Evolutionary conservation across 805 yeast genomes (phyloP), one percentile per base, ranked within the genome.

Genomic region (Myxozyma udenii): DNA sequence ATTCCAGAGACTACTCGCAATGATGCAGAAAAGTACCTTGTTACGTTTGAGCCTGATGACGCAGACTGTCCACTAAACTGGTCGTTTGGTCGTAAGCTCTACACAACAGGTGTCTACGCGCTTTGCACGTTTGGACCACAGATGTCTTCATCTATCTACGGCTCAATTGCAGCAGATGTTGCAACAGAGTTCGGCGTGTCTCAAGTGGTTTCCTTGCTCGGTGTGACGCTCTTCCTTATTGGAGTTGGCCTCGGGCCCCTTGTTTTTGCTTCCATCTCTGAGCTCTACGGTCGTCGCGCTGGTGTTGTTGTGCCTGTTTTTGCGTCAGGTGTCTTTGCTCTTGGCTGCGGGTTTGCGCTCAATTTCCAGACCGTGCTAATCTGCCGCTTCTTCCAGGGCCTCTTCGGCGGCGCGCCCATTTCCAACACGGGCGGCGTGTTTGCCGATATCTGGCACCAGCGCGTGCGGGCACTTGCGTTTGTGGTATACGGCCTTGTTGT

Each of bases 61-160:
- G 88, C 89, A 2, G 44, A 67, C 9, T 86, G 81, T 66, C 95
- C 93, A 0, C 84, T 82, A 19, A 72, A 72, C 54, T 74, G 78
- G 78, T 21, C 68, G 3, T 21, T 51, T 18, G 43, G 37, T 5
- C 68, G 63, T 51, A 75, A 74, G 58, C 51, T 67, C 11, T 24
- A 58, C 21, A 75, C 75, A 40, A 75, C 79, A 0, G 50, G 68
- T 4, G 46, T 69, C 23, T 76, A 65, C 51, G 75, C 72, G 9
- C 52, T 71, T 26, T 67, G 68, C 21, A 74, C 78, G 0, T 70
- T 71, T 56, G 69, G 74, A 2, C 77, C 78, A 9, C 78, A 78
- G 37, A 65, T 75, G 63, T 77, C 79, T 38, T 77, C 83, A 4
- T 77, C 85, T 3, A 74, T 71, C 9, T 55, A 41, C 37, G 60